phyloP scores from a whole-genome alignment of 805 yeast species.

The Candida qinlingensis region DNA sequence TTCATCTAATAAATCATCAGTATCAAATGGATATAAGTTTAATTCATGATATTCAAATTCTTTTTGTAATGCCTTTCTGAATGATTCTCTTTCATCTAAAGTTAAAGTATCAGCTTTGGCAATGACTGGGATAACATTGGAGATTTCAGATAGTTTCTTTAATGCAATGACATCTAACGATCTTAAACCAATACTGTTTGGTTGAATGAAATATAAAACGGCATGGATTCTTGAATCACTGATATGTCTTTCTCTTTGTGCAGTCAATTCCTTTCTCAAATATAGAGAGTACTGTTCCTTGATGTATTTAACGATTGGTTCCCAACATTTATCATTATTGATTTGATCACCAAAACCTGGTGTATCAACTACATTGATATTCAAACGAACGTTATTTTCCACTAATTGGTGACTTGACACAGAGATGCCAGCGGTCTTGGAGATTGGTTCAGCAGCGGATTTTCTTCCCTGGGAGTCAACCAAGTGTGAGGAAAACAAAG shows the following conservation, averaged over 20 bases:
- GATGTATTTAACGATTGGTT: conserved; percentile 87
- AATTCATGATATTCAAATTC: conserved; percentile 72
- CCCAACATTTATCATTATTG: conserved; percentile 95
- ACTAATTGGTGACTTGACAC: conserved; percentile 62
- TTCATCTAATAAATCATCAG: conserved; percentile 61
- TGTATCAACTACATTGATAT: conserved; percentile 87
- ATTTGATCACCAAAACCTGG: conserved; percentile 98
- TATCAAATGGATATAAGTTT: conserved; percentile 80
- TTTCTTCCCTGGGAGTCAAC: conserved; percentile 71
- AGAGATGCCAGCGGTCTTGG: conserved; percentile 81
- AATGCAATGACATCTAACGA: conserved; percentile 79
- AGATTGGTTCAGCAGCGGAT: conserved; percentile 62
- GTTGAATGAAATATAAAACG: conserved; percentile 84
- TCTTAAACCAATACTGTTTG: conserved; percentile 80
- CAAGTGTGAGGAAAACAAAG: conserved; percentile 80
- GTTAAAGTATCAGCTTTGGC: conserved; percentile 92
- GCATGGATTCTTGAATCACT: conserved; percentile 92
- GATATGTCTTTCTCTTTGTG: conserved; percentile 80
- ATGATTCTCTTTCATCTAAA: conserved; percentile 70
- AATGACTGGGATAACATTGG: conserved; percentile 92
- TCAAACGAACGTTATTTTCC: conserved; percentile 85
- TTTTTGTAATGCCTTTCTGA: conserved; percentile 70
- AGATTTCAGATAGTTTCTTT: conserved; percentile 79
- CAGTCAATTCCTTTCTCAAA: conserved; percentile 89
- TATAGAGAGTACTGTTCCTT: conserved; percentile 92